Conservation (phyloP, 2,329 filamentous ascomycete species). For the Sphaceloma murrayae region DNA sequence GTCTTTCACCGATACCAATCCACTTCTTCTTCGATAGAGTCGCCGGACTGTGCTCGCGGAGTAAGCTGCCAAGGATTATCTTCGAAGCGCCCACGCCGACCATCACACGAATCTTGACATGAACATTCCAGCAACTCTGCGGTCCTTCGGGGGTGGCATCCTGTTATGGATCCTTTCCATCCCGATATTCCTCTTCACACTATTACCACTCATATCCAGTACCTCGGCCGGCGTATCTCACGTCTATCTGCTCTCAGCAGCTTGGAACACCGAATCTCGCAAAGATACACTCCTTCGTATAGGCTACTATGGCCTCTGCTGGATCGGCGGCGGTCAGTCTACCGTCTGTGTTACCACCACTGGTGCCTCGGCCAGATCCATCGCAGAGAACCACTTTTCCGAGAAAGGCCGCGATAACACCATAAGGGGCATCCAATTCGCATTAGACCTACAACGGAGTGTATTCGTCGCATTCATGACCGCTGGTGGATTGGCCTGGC, state of each 20-base stretch:
- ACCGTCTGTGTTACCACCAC: conserved; percentile 12
- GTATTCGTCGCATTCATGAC: conserved; percentile 20
- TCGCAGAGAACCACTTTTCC: conserved; percentile 13
- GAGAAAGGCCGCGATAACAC: neutral
- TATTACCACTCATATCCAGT: conserved; percentile 18
- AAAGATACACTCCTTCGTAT: conserved; percentile 14
- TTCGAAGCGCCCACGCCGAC: neutral
- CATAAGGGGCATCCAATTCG: conserved; percentile 12
- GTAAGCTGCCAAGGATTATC: too few species aligned
- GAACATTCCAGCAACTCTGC: conserved; percentile 1
- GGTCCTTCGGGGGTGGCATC: conserved; percentile 8
- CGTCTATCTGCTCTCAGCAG: conserved; percentile 17
- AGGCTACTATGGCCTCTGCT: conserved; percentile 19
- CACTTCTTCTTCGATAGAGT: too few species aligned
- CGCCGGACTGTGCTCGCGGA: too few species aligned
- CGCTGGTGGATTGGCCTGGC: conserved; percentile 19
- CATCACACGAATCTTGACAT: neutral
- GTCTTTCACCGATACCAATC: too few species aligned
- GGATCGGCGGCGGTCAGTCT: neutral
- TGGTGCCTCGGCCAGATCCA: conserved; percentile 7
- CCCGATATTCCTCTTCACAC: conserved; percentile 20
- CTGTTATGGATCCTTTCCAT: conserved; percentile 17
- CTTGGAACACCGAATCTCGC: conserved; percentile 9
- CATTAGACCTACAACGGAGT: conserved; percentile 16
- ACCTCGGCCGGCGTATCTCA: conserved; percentile 6